Percentiles rank a stretch among this genome's conserved stretches.
Conservation (phyloP, 192 early-diverging fungal genomes). For the Podila clonocystis region DNA sequence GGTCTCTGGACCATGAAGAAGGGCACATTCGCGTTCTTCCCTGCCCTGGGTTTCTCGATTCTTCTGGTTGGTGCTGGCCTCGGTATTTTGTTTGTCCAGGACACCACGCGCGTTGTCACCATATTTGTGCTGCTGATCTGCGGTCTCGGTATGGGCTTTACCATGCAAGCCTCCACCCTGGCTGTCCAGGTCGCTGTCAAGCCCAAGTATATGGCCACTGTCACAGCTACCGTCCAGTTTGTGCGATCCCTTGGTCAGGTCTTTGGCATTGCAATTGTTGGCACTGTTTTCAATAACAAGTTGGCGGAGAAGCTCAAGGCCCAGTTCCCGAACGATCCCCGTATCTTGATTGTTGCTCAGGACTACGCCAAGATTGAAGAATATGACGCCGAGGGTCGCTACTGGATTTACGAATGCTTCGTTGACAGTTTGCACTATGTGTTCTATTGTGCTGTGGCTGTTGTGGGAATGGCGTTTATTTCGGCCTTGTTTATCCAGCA, state of each 20-base stretch:
- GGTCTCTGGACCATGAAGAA: conserved; percentile 58
- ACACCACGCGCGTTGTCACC: conserved; percentile 54
- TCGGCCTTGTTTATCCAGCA: background rate
- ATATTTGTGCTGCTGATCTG: conserved; percentile 59
- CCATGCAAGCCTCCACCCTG: conserved; percentile 56
- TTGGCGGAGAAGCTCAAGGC: background rate
- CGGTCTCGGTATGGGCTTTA: conserved; percentile 62
- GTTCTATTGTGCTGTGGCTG: background rate
- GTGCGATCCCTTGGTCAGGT: conserved; percentile 59
- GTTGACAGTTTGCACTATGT: background rate
- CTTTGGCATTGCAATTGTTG: conserved; percentile 54
- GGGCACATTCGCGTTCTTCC: conserved; percentile 56
- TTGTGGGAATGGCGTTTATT: background rate
- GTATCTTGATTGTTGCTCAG: background rate
- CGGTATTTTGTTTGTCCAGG: conserved; percentile 58
- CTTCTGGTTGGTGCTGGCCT: conserved; percentile 61
- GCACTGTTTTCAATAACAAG: conserved; percentile 7
- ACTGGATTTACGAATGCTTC: background rate
- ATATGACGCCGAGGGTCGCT: background rate
- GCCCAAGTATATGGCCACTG: conserved; percentile 57
- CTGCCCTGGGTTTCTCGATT: conserved; percentile 58
- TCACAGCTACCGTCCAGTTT: conserved; percentile 56
- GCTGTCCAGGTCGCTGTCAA: conserved; percentile 45
- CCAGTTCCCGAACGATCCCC: background rate
- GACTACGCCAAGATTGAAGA: background rate